Percentiles rank a stretch among this genome's conserved stretches.
Evolutionary conservation across 2,329 filamentous ascomycete species (phyloP).

Genomic region (Lasiodiplodia gonubiensis): DNA sequence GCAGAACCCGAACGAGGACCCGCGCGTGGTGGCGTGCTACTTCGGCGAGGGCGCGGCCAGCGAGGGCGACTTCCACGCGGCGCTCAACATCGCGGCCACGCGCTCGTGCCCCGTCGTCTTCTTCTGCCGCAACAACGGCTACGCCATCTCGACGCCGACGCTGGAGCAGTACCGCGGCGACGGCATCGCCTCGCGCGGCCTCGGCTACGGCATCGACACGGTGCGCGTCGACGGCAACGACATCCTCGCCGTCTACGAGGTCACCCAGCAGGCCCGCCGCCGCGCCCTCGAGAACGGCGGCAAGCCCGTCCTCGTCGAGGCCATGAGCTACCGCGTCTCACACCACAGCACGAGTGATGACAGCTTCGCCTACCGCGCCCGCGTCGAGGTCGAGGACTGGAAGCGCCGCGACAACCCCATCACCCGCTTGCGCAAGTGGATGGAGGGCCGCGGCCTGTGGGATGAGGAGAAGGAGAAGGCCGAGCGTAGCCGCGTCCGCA

Average conservation of each 20-base stretch:
- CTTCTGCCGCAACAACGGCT: constrained; percentile 92
- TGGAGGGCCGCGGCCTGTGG: constrained; percentile 84
- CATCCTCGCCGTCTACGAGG: constrained; percentile 85
- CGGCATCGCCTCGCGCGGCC: constrained; percentile 83
- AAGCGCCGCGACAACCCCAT: constrained; percentile 89
- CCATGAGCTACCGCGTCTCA: constrained; percentile 97
- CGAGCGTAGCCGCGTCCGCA: constrained; percentile 67
- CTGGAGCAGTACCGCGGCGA: constrained; percentile 91
- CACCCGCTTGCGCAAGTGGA: constrained; percentile 83
- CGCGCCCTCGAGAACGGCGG: constrained; percentile 83
- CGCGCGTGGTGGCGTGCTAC: constrained; percentile 76
- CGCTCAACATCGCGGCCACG: constrained; percentile 88
- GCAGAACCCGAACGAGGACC: constrained; percentile 65
- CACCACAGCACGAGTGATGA: constrained; percentile 98
- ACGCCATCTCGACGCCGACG: constrained; percentile 87
- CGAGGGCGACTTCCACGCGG: constrained; percentile 91
- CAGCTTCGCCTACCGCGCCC: constrained; percentile 92
- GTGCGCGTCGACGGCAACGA: constrained; percentile 94
- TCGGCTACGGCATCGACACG: constrained; percentile 93
- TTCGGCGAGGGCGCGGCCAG: constrained; percentile 91
- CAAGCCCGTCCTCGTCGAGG: constrained; percentile 84
- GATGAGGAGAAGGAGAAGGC: constrained; percentile 81
- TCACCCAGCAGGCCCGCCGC: constrained; percentile 74
- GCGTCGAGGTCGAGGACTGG: constrained; percentile 94
- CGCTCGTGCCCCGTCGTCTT: constrained; percentile 86